Percentiles rank a stretch among this genome's conserved stretches.
Conservation (phyloP, 2,329 filamentous ascomycete species). For the Colletotrichum destructivum region DNA sequence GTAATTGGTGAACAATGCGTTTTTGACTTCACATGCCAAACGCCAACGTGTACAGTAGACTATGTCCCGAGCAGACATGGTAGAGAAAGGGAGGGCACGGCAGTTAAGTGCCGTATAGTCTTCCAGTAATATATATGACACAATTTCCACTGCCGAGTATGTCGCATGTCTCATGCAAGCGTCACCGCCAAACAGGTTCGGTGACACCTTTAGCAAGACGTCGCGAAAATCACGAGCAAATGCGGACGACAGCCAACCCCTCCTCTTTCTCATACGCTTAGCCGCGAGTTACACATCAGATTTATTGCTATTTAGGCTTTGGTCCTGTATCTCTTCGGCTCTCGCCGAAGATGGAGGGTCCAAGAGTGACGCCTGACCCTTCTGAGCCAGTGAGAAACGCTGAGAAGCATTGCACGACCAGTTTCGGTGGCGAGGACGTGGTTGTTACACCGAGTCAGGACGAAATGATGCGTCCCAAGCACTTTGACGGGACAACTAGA, state of each 20-base stretch:
- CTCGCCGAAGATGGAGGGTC: constrained; percentile 1
- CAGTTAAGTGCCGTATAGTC: neutral
- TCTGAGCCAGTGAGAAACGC: neutral
- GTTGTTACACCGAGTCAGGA: neutral
- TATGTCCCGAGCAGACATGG: constrained; percentile 8
- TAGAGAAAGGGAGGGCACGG: neutral
- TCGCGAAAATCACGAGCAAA: constrained; percentile 6
- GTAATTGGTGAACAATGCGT: neutral
- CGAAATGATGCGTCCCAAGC: constrained; percentile 10
- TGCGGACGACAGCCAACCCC: neutral
- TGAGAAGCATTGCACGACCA: constrained; percentile 8
- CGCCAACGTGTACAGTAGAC: neutral
- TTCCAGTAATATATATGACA: constrained; percentile 15
- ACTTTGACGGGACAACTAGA: constrained; percentile 34
- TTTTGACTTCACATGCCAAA: constrained; percentile 2
- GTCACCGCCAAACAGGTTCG: constrained; percentile 5
- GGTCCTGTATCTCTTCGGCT: neutral
- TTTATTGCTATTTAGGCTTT: neutral
- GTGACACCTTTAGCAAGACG: neutral
- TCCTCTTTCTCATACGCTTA: neutral
- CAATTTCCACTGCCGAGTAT: neutral
- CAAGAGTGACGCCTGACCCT: neutral
- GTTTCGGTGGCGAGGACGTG: neutral
- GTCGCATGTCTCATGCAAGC: neutral
- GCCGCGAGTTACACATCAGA: neutral